Base-by-base conservation (phyloP, 345 rosid species). In the Eucalyptus regnans region DNA sequence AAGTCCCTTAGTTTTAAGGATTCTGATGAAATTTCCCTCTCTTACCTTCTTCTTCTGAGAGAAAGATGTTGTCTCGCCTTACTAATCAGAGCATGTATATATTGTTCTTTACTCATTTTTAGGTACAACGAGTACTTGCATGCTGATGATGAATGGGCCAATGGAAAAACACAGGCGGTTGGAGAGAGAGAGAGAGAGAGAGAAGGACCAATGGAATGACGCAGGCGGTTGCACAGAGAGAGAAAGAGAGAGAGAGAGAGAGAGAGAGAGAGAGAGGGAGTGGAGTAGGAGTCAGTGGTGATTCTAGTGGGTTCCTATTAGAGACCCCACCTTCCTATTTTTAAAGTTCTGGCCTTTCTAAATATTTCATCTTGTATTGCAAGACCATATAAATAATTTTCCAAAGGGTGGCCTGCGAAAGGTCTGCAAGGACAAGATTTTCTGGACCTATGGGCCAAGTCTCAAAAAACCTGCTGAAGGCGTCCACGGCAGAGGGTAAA, bases 121-220 rank as follows among this genome's bases (percentile, higher is more conserved):
- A 86, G 79, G 64, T 86, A 49, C 33, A 87, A 83, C 58, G 56
- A 86, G 93, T 91, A 89, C 94, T 91, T 92, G 90, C 90, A 91
- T 90, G 93, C 90, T 83, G 86, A 90, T 91, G 91, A 87, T 87
- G 79, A 92, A 93, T 91, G 94, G 87, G 51, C 98, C 97, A 97
- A 96, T 97, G 52, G 90, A 87, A 92, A 94, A 89, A 88, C 93
- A 91, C 94, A 95, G 96, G 96, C 98, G 96, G 98, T 96, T 95
- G 95, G 91, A 91, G 62, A 92, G 93, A 91, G 91, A 33, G 37
- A 33, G 33, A 33, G 37, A 33, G 37, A 92, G 91, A 89, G n/a
- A 58, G 71, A 64, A 62, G 23, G 81, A 17, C 44, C 80, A 68
- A 68, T 68, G 44, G 80, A 68, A 68, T 33, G 80, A 68, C 80